Base-by-base conservation (phyloP, 208 protist genomes). In the Crithidia thermophila region DNA sequence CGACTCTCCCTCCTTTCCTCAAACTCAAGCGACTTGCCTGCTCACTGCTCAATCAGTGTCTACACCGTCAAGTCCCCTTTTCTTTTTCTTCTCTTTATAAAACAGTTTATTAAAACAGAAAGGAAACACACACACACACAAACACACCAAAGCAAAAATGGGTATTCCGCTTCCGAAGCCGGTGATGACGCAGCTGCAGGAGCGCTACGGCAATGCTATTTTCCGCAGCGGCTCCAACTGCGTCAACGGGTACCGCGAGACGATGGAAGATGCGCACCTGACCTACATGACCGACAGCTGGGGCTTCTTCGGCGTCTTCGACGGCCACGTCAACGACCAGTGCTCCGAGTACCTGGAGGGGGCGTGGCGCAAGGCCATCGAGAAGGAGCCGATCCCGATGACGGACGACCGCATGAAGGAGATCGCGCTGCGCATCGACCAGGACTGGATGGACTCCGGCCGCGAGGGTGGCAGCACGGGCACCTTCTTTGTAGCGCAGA, bases 251-350 rank as follows among this genome's bases (percentile, higher is more conserved):
- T 94, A 94, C 72, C 87, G 92, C 62, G 92, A 97, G 57, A 90
- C 77, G 40, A 97, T 97, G 92, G 89, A 97, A 68, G 92, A 97
- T 66, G 87, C 87, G 4, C 92, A 97, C 71, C 70, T 93, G 49
- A 79, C 76, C 20, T 87, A 94, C 72, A 68, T 97, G 67, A 76
- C 90, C 50, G 63, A 77, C 58, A 82, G 43, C 45, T 97, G 90
- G 88, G 92, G 92, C 27, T 97, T 97, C 77, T 97, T 97, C 52
- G 92, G 81, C 63, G 88, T 97, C 34, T 97, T 95, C 61, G 92
- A 97, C 43, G 92, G 92, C 11, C 92, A 97, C 72, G 88, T 97
- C 25, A 94, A 94, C 58, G 88, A 93, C 65, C 67, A 88, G 49
- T 94, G 88, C 76, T 93, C 89, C 37, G 63, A 78, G 60, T 94